Percentiles rank a stretch among this genome's conserved stretches.
These are phyloP conservation scores for Argentina anserina DNA, from an alignment of 306 rosid genomes.

Conservation along the genomic window DNA sequence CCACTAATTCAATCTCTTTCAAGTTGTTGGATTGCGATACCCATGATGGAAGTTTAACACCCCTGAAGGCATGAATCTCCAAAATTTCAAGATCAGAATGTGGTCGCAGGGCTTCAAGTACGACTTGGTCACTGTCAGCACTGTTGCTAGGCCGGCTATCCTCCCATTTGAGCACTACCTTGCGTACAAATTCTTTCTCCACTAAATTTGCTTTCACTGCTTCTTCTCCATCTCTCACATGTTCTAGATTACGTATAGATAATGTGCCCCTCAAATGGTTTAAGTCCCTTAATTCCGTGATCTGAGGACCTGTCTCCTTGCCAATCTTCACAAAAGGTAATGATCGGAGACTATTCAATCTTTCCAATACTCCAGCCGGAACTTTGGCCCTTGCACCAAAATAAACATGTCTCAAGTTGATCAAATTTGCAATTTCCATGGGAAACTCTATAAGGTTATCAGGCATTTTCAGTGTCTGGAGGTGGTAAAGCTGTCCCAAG, in stretches of 20 bases:
- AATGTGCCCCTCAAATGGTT: neutral
- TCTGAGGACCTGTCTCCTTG: neutral
- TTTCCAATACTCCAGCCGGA: neutral
- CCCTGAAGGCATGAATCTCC: neutral
- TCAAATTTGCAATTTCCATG: neutral
- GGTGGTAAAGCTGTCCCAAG: neutral
- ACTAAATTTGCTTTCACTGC: neutral
- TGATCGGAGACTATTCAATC: neutral
- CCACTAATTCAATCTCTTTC: neutral
- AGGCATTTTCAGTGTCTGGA: neutral
- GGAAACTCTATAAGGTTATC: neutral
- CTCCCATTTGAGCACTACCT: neutral
- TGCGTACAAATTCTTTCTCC: neutral
- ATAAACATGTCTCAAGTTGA: slow-evolving; percentile 7
- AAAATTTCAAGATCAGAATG: neutral
- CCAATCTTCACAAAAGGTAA: neutral
- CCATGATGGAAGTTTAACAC: slow-evolving; percentile 4
- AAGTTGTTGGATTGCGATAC: neutral
- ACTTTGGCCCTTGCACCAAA: neutral
- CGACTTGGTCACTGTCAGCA: neutral
- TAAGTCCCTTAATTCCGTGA: neutral
- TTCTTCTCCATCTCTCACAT: neutral
- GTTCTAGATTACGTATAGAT: neutral
- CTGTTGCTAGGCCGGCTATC: neutral
- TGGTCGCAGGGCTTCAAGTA: neutral